Evolutionary conservation across 2,329 filamentous ascomycete genomes (phyloP), one percentile per base, ranked within the genome.

Genomic region (Phyllachora maydis): DNA sequence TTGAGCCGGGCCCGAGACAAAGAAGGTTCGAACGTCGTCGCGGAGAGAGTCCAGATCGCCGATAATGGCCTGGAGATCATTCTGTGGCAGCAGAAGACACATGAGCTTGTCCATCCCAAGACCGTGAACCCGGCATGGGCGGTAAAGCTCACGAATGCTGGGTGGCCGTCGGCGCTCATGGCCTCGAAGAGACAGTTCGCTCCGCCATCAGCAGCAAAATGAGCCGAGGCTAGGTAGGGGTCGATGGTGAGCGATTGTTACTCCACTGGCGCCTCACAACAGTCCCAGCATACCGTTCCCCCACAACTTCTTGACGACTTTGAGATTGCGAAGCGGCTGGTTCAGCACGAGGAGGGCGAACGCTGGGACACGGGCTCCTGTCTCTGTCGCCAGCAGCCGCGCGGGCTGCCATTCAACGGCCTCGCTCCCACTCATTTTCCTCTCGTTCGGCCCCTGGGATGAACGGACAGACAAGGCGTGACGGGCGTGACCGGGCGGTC

Each of bases 11-110:
- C 59, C 55, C 12, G 54, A 49, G 16, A 60, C 54, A 48, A 83
- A 91, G 46, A 75, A 73, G n/a, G 56, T 38, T 24, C 58, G 57
- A 8, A 76, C 61, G 8, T 64, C 48, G 7, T 65, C 53, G 3
- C 51, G 51, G 11, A 95, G 53, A 4, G 85, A 93, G 50, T 98
- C 88, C 7, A 98, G 60, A 43, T 98, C 88, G 22, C 88, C 88
- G 35, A 91, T 69, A 30, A 98, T 82, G 26, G 63, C 55, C 39
- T 77, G 54, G 2, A 81, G 65, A 27, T 67, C 53, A 39, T 66
- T 48, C 59, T 65, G 26, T 10, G 11, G 8, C 6, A 8, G 11
- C 9, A 11, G 23, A 10, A 10, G 11, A 22, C 9, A 19, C 11
- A 11, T 21, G 14, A 11, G 13, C 26, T 34, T 13, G 18, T 11